Evolutionary conservation across 1,284 basidiomycete species (phyloP).

Genomic region (Marasmius sp.): DNA sequence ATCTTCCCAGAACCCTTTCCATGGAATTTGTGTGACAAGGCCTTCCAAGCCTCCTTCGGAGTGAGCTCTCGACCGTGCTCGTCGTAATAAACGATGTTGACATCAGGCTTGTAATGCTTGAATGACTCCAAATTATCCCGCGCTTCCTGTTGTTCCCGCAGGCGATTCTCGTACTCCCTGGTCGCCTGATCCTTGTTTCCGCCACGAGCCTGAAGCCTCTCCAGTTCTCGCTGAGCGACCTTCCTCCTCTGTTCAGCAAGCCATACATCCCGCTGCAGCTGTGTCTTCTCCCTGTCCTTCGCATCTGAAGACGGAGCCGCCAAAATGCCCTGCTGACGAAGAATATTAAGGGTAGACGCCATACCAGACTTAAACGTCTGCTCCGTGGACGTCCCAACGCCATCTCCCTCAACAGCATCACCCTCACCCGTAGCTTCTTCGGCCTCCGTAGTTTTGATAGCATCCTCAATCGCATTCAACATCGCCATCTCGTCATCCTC

Average conservation of each 20-base stretch:
- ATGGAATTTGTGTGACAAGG: constrained; percentile 92
- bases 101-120: constrained; percentile 94
- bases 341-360: constrained; percentile 84
- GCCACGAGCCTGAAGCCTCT: constrained; percentile 72
- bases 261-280: constrained; percentile 89
- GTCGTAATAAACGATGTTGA: constrained; percentile 96
- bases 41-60: constrained; percentile 97
- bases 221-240: constrained; percentile 78
- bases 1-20: constrained; percentile 92
- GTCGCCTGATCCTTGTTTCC: constrained; percentile 91
- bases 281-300: constrained; percentile 77
- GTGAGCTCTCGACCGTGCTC: constrained; percentile 91
- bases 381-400: constrained; percentile 67
- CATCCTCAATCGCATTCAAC: constrained; percentile 70
- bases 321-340: constrained; percentile 91
- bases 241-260: constrained; percentile 80
- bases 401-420: constrained; percentile 23
- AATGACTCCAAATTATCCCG: constrained; percentile 81
- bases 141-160: constrained; percentile 90
- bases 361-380: constrained; percentile 80
- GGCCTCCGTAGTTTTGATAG: constrained; percentile 59
- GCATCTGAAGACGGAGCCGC: constrained; percentile 66
- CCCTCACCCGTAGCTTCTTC: constrained; percentile 44
- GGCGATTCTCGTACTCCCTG: constrained; percentile 91
- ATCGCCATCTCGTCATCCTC: constrained; percentile 68